phyloP scores from a whole-genome alignment of 2,329 filamentous ascomycete genomes.

The Cladosporium sp. region DNA sequence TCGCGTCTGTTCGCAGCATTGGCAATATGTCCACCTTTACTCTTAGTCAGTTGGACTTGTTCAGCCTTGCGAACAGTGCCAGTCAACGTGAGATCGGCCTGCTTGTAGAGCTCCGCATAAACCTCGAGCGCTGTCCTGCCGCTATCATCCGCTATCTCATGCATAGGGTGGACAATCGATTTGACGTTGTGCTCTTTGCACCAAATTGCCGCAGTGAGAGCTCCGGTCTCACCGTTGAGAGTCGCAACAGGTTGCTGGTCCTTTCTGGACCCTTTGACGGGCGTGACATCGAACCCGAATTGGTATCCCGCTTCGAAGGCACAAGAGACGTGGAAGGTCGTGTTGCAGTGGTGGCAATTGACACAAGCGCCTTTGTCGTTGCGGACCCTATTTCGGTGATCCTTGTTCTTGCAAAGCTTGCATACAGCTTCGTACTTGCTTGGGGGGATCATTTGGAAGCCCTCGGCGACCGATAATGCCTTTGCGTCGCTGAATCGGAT shows the following conservation, averaged over 20 bases:
- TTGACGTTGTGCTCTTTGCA: slow-evolving; percentile 82
- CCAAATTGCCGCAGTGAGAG: slow-evolving; percentile 84
- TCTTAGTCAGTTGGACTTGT: slow-evolving; percentile 64
- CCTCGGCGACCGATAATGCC: slow-evolving; percentile 81
- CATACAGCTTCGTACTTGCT: slow-evolving; percentile 74
- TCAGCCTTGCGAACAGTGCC: slow-evolving; percentile 93
- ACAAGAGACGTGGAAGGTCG: slow-evolving; percentile 81
- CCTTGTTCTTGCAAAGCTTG: slow-evolving; percentile 74
- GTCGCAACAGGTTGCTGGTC: slow-evolving; percentile 79
- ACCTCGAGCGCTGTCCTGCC: slow-evolving; percentile 80
- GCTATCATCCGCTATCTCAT: slow-evolving; percentile 70
- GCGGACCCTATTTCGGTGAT: slow-evolving; percentile 35
- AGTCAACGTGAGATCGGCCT: slow-evolving; percentile 85
- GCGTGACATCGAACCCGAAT: slow-evolving; percentile 86
- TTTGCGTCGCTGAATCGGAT: slow-evolving; percentile 87
- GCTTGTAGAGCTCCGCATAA: slow-evolving; percentile 87
- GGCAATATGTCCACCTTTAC: slow-evolving; percentile 38
- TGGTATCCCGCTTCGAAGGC: slow-evolving; percentile 79
- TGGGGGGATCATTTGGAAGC: slow-evolving; percentile 77
- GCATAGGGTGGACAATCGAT: slow-evolving; percentile 72
- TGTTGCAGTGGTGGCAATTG: slow-evolving; percentile 72
- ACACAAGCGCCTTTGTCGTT: slow-evolving; percentile 71
- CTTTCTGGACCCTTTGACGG: slow-evolving; percentile 83
- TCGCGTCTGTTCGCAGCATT: slow-evolving; percentile 42
- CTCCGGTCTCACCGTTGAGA: slow-evolving; percentile 76